Evolutionary conservation across 225 moss, liverwort and hornwort species (phyloP).

Genomic region (Rhytidiadelphus loreus): DNA sequence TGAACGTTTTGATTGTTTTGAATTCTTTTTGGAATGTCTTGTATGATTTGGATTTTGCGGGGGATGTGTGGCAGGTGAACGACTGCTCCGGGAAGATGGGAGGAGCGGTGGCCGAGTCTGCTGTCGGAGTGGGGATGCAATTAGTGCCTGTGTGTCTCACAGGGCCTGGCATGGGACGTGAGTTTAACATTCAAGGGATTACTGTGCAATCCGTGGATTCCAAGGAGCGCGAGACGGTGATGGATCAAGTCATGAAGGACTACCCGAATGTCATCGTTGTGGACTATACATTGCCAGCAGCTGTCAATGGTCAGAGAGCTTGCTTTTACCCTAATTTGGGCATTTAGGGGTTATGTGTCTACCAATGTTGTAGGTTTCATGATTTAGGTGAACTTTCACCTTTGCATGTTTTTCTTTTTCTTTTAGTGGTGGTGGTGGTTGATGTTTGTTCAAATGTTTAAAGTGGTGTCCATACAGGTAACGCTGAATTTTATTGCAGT

Average conservation of each 20-base stretch:
- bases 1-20: neutral
- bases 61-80: conserved; percentile 46
- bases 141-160: conserved; percentile 56
- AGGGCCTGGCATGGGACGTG: conserved; percentile 10
- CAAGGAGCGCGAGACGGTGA: conserved; percentile 29
- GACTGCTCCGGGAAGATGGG: conserved; percentile 83
- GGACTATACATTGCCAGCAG: conserved; percentile 77
- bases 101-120: conserved; percentile 68
- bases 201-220: conserved; percentile 46
- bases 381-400: neutral
- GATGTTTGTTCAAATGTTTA: neutral
- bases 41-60: neutral
- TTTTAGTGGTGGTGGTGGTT: neutral
- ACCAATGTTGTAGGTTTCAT: neutral
- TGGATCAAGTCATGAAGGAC: conserved; percentile 37
- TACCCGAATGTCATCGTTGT: conserved; percentile 53
- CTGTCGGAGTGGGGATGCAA: conserved; percentile 48
- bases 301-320: conserved; percentile 69
- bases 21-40: neutral
- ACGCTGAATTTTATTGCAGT: conserved; percentile 86
- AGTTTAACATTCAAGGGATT: conserved; percentile 24
- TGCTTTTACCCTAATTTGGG: neutral
- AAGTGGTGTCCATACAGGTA: conserved; percentile 44
- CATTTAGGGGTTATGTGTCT: neutral
- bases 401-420: neutral